Conservation (phyloP, 2,329 filamentous ascomycete genomes). For the Colletotrichum sp. region DNA sequence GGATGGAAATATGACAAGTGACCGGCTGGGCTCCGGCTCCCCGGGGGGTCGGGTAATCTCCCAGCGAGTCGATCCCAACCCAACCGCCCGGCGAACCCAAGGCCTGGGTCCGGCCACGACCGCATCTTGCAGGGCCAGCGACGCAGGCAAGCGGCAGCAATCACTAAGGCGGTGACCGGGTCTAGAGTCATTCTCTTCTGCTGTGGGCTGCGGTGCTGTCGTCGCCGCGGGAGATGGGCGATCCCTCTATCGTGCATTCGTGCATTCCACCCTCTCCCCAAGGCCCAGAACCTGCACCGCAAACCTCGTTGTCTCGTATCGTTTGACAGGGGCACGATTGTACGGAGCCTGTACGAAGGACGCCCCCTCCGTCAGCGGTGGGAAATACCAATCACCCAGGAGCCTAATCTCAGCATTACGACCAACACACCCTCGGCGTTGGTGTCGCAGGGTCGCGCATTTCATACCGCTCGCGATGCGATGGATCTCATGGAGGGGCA, state of each 20-base stretch:
- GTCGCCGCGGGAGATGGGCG: not conserved
- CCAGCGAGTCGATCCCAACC: constrained; percentile 1
- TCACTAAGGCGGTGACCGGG: not conserved
- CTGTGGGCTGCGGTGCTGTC: not conserved
- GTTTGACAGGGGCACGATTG: not conserved
- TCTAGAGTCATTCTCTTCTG: not conserved
- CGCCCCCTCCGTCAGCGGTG: not conserved
- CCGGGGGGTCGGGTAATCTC: not conserved
- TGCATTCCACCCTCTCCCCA: not conserved
- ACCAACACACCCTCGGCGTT: not conserved
- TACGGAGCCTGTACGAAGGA: not conserved
- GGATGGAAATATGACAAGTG: not conserved
- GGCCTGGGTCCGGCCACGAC: not conserved
- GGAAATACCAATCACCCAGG: not conserved
- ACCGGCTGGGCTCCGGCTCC: not conserved
- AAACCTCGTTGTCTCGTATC: not conserved
- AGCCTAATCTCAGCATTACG: not conserved
- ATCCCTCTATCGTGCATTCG: not conserved
- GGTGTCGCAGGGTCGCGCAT: not conserved
- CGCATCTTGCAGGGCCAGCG: not conserved
- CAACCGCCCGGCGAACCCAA: not conserved
- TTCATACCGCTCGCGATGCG: not conserved
- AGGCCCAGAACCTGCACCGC: not conserved
- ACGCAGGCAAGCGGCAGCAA: not conserved
- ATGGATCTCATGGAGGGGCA: not conserved